These are phyloP conservation scores for Cucumis sativus DNA, from an alignment of 306 rosid species.

Conservation along the genomic window DNA sequence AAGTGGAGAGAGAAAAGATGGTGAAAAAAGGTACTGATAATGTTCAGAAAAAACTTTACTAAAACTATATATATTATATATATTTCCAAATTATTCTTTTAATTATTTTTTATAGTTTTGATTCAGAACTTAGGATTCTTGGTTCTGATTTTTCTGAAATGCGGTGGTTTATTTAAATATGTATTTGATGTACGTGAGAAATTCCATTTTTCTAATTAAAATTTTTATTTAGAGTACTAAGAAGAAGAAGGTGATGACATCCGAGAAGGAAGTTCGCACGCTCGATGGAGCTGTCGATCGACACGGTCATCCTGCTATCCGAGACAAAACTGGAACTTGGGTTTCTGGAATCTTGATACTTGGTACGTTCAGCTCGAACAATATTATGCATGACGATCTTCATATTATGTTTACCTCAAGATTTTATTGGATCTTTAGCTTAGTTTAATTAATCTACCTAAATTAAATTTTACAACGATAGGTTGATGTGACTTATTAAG, in stretches of 20 bases:
- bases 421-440: background rate
- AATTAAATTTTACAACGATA: too few species aligned
- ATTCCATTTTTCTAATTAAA: background rate
- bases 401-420: background rate
- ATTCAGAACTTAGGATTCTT: background rate
- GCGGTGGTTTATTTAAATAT: background rate
- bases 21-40: background rate
- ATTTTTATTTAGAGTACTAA: constrained; percentile 9
- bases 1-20: background rate
- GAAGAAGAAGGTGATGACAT: background rate
- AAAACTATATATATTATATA: background rate
- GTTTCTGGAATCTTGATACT: constrained; percentile 45
- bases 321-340: constrained; percentile 44
- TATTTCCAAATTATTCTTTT: background rate
- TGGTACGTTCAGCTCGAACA: constrained; percentile 14
- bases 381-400: background rate
- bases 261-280: constrained; percentile 15
- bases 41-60: background rate
- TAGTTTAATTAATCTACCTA: background rate
- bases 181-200: background rate
- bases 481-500: too few species aligned
- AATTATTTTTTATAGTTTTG: background rate
- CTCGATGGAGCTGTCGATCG: constrained; percentile 52
- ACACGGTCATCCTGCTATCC: constrained; percentile 43
- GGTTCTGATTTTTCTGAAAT: background rate